Conservation (phyloP, 2,329 filamentous ascomycete species). For the Helminthosporium solani region DNA sequence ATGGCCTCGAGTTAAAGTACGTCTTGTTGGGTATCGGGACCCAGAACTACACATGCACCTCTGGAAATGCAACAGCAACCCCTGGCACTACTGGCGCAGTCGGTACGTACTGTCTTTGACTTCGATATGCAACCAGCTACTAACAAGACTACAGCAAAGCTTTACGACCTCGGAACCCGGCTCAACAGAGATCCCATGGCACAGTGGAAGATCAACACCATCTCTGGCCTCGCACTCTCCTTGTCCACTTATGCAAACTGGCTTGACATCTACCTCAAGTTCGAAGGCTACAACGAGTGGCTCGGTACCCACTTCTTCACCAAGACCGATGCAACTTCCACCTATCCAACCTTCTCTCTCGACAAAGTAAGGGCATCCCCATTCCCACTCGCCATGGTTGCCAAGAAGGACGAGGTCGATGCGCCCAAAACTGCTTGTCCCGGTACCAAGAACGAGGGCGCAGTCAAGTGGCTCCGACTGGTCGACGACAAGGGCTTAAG, state of each 20-base stretch:
- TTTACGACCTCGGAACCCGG: constrained; percentile 38
- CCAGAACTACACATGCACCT: constrained; percentile 54
- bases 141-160: constrained; percentile 28
- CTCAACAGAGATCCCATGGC: constrained; percentile 33
- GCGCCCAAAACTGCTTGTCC: constrained; percentile 52
- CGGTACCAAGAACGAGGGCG: constrained; percentile 40
- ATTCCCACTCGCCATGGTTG: constrained; percentile 43
- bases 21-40: constrained; percentile 52
- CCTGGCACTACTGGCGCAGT: constrained; percentile 37
- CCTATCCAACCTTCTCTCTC: constrained; percentile 61
- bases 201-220: constrained; percentile 33
- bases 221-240: constrained; percentile 37
- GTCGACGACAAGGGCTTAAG: constrained; percentile 41
- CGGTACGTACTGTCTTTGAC: constrained; percentile 22
- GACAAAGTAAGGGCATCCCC: constrained; percentile 42
- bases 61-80: constrained; percentile 21
- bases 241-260: constrained; percentile 15
- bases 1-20: constrained; percentile 44
- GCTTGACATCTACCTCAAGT: constrained; percentile 29
- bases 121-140: background rate
- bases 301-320: constrained; percentile 70
- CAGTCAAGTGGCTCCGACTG: constrained; percentile 52
- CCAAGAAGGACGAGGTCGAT: constrained; percentile 52
- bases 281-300: constrained; percentile 40
- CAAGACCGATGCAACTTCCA: constrained; percentile 24